phyloP scores from a whole-genome alignment of 1,139 yeast genomes.

The Arxiozyma bovina region DNA sequence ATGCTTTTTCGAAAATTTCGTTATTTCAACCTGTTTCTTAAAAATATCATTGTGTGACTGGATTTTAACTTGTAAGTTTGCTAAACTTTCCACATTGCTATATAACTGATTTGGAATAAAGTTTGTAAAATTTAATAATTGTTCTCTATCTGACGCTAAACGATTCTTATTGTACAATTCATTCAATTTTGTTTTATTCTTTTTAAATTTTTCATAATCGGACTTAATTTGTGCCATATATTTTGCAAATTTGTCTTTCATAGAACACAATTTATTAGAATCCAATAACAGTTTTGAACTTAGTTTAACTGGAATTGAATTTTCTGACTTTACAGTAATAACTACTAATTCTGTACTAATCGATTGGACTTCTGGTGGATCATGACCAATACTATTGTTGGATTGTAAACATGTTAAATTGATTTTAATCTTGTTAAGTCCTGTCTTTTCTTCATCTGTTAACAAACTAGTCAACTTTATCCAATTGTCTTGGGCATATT shows the following conservation, averaged over 20 bases:
- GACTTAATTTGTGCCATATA: constrained; percentile 12
- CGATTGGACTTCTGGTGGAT: constrained; percentile 25
- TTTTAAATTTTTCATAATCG: constrained; percentile 13
- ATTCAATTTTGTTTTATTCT: constrained; percentile 9
- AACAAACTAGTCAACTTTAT: constrained; percentile 17
- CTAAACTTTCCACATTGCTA: constrained; percentile 24
- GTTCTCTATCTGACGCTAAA: constrained; percentile 2
- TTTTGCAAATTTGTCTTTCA: constrained; percentile 11
- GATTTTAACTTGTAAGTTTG: constrained; percentile 18
- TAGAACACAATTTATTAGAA: constrained; percentile 12
- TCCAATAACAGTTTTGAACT: constrained; percentile 22
- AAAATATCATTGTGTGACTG: constrained; percentile 17
- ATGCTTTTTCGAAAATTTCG: neutral
- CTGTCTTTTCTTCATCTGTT: constrained; percentile 21
- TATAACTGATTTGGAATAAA: constrained; percentile 19
- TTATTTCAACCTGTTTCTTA: constrained; percentile 18
- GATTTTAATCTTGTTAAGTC: constrained; percentile 24
- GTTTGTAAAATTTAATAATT: constrained; percentile 19
- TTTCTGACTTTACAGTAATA: constrained; percentile 28
- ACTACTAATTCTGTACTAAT: constrained; percentile 22
- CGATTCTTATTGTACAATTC: constrained; percentile 16
- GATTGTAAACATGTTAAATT: constrained; percentile 27
- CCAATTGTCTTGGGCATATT: constrained; percentile 27
- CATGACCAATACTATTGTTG: constrained; percentile 19
- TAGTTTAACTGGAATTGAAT: constrained; percentile 30